phyloP scores from a whole-genome alignment of 1,284 basidiomycete species.

The Sanghuangporus weigelae region DNA sequence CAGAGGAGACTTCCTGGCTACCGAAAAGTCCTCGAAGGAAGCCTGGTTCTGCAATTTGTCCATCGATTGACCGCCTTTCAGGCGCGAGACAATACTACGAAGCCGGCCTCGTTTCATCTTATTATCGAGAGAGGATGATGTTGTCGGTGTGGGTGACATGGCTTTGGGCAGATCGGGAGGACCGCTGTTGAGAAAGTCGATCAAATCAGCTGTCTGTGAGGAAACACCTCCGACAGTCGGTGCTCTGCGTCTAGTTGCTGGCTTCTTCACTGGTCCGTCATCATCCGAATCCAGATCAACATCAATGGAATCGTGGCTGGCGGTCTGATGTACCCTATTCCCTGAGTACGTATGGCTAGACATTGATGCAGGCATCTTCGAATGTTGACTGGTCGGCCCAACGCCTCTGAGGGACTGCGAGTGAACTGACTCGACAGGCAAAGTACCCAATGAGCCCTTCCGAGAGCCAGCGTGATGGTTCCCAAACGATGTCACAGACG shows the following conservation, averaged over 20 bases:
- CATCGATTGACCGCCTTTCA: conserved; percentile 51
- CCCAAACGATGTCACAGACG: conserved; percentile 7
- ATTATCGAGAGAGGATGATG: conserved; percentile 37
- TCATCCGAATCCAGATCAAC: conserved; percentile 68
- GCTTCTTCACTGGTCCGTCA: conserved; percentile 25
- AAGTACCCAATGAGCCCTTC: conserved; percentile 12
- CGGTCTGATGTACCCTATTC: not conserved
- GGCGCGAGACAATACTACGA: conserved; percentile 73
- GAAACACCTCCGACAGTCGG: conserved; percentile 10
- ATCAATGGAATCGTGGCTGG: conserved; percentile 63
- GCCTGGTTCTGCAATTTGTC: conserved; percentile 34
- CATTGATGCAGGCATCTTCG: conserved; percentile 7
- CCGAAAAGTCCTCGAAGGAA: conserved; percentile 24
- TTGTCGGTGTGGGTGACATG: conserved; percentile 10
- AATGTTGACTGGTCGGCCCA: not conserved
- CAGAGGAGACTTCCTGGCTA: conserved; percentile 1
- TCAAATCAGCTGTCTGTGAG: conserved; percentile 40
- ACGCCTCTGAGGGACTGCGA: conserved; percentile 9
- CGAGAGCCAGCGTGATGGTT: conserved; percentile 5
- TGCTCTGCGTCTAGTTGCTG: conserved; percentile 3
- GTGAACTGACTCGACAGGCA: conserved; percentile 10
- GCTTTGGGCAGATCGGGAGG: conserved; percentile 38
- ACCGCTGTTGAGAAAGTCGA: conserved; percentile 61
- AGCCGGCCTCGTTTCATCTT: conserved; percentile 49
- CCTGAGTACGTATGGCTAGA: not conserved